These are phyloP conservation scores for Raffaelea albimanens DNA, from an alignment of 2,329 filamentous ascomycete species.

Conservation along the genomic window DNA sequence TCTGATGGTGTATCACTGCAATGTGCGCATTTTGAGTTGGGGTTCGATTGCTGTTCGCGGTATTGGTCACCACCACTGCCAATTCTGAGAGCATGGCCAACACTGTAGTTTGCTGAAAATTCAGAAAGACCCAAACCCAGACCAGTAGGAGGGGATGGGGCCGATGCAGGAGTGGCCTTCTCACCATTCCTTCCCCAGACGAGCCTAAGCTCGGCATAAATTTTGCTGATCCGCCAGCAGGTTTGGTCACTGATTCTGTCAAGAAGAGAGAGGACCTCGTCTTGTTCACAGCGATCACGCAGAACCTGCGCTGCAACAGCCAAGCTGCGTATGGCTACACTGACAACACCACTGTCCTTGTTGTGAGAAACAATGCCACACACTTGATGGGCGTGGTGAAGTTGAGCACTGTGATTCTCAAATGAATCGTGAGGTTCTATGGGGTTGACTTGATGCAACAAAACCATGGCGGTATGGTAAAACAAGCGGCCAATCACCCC, in stretches of 20 bases:
- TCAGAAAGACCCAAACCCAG: neutral
- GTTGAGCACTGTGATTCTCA: conserved; percentile 61
- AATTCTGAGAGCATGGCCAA: neutral
- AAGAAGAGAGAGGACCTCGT: conserved; percentile 71
- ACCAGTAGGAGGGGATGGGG: neutral
- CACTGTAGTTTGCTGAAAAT: neutral
- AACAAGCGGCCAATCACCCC: conserved; percentile 77
- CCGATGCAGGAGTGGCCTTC: neutral
- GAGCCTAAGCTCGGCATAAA: conserved; percentile 63
- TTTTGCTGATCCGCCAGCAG: conserved; percentile 65
- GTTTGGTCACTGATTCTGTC: conserved; percentile 66
- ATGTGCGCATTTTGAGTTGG: too few relatives aligned
- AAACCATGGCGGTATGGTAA: conserved; percentile 77
- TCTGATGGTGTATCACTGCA: too few relatives aligned
- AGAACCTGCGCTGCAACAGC: conserved; percentile 69
- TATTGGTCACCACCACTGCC: too few relatives aligned
- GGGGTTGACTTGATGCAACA: conserved; percentile 74
- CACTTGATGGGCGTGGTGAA: conserved; percentile 71
- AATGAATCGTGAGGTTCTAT: conserved; percentile 47
- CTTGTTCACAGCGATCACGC: conserved; percentile 59
- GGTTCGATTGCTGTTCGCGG: too few relatives aligned
- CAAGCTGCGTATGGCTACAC: conserved; percentile 69
- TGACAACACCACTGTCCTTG: conserved; percentile 70
- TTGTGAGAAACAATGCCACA: conserved; percentile 84
- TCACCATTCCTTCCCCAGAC: conserved; percentile 65